phyloP scores from a whole-genome alignment of 441 rosid species.

The Adansonia grandidieri region DNA sequence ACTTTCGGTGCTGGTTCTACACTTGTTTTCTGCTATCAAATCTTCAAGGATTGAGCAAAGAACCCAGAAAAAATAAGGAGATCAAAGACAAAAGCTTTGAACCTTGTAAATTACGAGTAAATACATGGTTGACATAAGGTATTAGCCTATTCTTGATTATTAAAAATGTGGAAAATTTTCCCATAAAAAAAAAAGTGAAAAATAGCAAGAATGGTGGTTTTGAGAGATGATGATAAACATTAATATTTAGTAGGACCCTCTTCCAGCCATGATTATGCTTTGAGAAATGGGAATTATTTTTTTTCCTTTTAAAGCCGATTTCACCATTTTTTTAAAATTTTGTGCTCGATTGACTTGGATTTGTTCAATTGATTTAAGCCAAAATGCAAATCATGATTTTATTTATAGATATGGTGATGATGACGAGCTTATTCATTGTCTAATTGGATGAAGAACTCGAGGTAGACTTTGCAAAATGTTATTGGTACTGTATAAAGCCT shows the following conservation, averaged over 20 bases:
- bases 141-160: no score
- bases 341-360: not conserved
- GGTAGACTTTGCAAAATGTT: not conserved
- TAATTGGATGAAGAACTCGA: not conserved
- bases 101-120: not conserved
- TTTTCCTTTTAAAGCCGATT: not conserved
- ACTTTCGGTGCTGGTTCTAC: not conserved
- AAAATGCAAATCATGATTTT: no score
- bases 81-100: not conserved
- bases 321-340: not conserved
- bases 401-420: no score
- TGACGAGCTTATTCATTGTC: not conserved
- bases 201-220: not conserved
- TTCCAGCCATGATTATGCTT: not conserved
- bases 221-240: not conserved
- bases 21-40: constrained; percentile 3
- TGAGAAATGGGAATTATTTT: not conserved
- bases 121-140: no score
- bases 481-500: not conserved
- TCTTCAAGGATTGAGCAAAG: constrained; percentile 6
- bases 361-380: no score
- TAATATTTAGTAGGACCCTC: not conserved
- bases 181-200: no score
- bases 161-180: no score
- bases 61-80: not conserved